Evolutionary conservation across 2,329 filamentous ascomycete species (phyloP).

Genomic region (Claviceps maximensis): DNA sequence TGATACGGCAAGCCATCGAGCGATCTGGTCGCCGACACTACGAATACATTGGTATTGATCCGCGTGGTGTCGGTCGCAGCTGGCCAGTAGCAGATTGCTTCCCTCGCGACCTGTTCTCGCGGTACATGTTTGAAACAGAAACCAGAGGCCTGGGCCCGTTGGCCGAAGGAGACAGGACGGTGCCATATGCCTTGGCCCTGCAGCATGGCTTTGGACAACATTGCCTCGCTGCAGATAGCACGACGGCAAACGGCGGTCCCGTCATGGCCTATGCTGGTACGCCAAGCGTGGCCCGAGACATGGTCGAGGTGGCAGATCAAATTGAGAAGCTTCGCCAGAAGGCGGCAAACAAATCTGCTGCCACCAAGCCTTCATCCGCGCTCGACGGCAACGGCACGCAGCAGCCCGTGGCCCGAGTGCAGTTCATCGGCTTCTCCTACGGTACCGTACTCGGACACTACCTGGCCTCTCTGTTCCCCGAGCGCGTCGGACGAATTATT

Average conservation of each 20-base stretch:
- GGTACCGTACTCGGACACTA: conserved; percentile 13
- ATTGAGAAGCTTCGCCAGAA: conserved; percentile 4
- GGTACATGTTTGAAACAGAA: background rate
- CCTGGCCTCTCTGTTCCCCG: conserved; percentile 14
- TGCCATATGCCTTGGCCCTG: conserved; percentile 5
- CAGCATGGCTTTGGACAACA: conserved; percentile 13
- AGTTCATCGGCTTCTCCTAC: conserved; percentile 36
- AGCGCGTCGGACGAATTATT: conserved; percentile 22
- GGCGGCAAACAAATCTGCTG: background rate
- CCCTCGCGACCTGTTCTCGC: conserved; percentile 10
- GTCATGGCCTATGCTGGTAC: conserved; percentile 15
- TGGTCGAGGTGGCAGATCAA: conserved; percentile 6
- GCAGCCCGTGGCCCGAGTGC: conserved; percentile 14
- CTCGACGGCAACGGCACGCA: background rate
- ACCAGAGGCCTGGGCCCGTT: background rate
- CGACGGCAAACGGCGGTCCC: conserved; percentile 5
- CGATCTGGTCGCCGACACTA: conserved; percentile 14
- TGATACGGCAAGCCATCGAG: conserved; percentile 17
- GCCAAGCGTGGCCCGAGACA: conserved; percentile 7
- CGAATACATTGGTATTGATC: conserved; percentile 28
- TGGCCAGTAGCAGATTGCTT: conserved; percentile 6
- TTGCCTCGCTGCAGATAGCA: conserved; percentile 11
- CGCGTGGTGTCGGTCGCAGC: conserved; percentile 19
- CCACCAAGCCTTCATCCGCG: too few relatives aligned
- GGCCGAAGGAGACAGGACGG: background rate